Conservation (phyloP, 208 protist genomes). For the Leishmania mexicana region DNA sequence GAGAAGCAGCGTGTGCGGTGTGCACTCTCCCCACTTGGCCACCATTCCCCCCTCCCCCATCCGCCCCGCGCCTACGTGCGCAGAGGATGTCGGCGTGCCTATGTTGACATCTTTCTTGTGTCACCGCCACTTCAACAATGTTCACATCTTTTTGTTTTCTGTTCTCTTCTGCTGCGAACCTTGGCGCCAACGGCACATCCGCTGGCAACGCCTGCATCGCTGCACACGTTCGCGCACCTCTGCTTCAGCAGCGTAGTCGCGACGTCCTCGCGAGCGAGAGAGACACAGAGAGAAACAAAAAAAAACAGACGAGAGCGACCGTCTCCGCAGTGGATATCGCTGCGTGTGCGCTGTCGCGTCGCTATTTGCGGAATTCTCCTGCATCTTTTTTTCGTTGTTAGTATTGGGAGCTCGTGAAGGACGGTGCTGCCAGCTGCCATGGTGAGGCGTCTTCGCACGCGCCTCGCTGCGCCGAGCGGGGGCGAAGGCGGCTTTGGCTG, state of each 20-base stretch:
- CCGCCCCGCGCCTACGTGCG: not conserved
- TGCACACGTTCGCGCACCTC: not conserved
- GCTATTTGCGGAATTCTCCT: not conserved
- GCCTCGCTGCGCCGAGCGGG: conserved; percentile 34
- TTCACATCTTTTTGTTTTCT: not conserved
- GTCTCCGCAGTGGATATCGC: not conserved
- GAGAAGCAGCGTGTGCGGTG: not conserved
- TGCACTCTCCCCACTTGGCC: not conserved
- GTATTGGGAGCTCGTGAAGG: not conserved
- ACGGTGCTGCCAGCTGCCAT: conserved; percentile 10
- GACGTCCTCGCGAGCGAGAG: not conserved
- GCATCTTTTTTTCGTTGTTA: not conserved
- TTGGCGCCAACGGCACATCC: not conserved
- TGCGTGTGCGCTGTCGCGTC: not conserved
- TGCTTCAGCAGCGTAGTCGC: not conserved
- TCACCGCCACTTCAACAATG: not conserved
- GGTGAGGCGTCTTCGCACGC: conserved; percentile 45
- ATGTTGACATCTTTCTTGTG: not conserved
- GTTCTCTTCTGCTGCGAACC: not conserved
- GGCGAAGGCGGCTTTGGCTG: conserved; percentile 63
- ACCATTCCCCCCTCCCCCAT: not conserved
- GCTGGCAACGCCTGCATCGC: not conserved
- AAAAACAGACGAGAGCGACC: not conserved
- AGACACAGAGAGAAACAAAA: not conserved
- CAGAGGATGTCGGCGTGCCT: not conserved